Percentiles rank a stretch among this genome's conserved stretches.
These are phyloP conservation scores for Eucalyptus shirleyi DNA, from an alignment of 345 rosid genomes.

Conservation along the genomic window DNA sequence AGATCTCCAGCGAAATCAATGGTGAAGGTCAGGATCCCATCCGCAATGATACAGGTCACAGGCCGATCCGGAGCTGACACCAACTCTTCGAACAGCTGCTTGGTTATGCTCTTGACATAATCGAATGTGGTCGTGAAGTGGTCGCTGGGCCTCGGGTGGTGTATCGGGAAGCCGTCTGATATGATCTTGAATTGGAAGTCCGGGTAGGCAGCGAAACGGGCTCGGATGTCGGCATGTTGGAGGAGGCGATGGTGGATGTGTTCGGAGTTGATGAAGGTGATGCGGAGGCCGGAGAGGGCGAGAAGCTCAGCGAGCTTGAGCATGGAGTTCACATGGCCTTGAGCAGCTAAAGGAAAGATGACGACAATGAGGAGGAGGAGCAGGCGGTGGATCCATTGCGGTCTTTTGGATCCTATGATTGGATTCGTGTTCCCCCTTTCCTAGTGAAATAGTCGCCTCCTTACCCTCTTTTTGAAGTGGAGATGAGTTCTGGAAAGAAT, in stretches of 20 bases:
- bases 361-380: conserved; percentile 15
- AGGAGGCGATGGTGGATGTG: conserved; percentile 20
- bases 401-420: not conserved
- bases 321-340: conserved; percentile 66
- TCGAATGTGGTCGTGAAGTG: not conserved
- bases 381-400: not conserved
- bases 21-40: conserved; percentile 10
- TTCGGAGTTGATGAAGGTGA: conserved; percentile 48
- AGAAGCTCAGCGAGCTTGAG: conserved; percentile 57
- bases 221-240: conserved; percentile 4
- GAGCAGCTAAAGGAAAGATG: conserved; percentile 49
- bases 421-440: not conserved
- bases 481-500: too few relatives aligned
- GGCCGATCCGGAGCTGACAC: not conserved
- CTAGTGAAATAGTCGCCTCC: not conserved
- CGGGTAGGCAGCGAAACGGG: conserved; percentile 2
- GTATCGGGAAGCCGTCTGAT: conserved; percentile 10
- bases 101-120: not conserved
- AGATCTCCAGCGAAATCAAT: conserved; percentile 16
- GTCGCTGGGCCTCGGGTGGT: not conserved
- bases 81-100: not conserved
- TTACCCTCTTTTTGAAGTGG: not conserved
- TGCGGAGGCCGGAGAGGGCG: conserved; percentile 18
- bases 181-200: conserved; percentile 17
- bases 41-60: conserved; percentile 18